Evolutionary conservation across 2,329 filamentous ascomycete genomes (phyloP).

Genomic region (Diplodia sapinea): DNA sequence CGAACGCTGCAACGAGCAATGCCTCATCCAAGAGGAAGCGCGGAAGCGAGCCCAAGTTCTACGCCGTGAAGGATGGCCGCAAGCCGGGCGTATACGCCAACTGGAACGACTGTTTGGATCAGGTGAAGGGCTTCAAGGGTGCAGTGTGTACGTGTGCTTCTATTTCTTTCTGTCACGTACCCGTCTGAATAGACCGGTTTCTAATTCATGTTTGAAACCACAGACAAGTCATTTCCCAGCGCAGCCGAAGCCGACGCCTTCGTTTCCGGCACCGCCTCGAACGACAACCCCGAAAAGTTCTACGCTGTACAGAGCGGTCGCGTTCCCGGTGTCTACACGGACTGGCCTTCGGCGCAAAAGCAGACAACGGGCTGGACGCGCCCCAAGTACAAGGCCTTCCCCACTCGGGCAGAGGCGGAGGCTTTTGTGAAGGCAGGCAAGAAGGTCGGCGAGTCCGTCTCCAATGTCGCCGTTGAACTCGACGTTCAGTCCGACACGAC

Average conservation of each 20-base stretch:
- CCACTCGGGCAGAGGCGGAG: conserved; percentile 70
- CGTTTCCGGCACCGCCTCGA: conserved; percentile 45
- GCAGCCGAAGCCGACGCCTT: conserved; percentile 80
- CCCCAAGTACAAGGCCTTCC: conserved; percentile 60
- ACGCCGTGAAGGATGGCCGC: conserved; percentile 66
- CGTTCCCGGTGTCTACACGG: conserved; percentile 66
- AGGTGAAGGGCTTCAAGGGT: conserved; percentile 65
- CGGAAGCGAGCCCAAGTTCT: conserved; percentile 61
- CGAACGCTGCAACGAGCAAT: conserved; percentile 36
- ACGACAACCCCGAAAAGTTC: conserved; percentile 50
- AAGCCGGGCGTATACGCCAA: conserved; percentile 67
- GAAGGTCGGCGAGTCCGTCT: conserved; percentile 33
- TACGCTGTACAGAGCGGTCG: conserved; percentile 66
- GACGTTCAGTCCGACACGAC: conserved; percentile 38
- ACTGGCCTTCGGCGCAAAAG: conserved; percentile 72
- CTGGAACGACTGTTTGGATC: conserved; percentile 66
- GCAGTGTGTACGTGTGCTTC: conserved; percentile 43
- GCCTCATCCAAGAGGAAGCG: conserved; percentile 62
- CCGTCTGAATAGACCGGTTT: neutral
- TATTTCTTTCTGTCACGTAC: neutral
- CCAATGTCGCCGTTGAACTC: conserved; percentile 40
- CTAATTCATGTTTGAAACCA: neutral
- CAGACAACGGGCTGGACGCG: conserved; percentile 77
- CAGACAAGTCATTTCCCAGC: conserved; percentile 80
- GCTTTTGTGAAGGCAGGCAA: conserved; percentile 66